Conservation (phyloP, 2,329 filamentous ascomycete species). For the Penicillium sp. region DNA sequence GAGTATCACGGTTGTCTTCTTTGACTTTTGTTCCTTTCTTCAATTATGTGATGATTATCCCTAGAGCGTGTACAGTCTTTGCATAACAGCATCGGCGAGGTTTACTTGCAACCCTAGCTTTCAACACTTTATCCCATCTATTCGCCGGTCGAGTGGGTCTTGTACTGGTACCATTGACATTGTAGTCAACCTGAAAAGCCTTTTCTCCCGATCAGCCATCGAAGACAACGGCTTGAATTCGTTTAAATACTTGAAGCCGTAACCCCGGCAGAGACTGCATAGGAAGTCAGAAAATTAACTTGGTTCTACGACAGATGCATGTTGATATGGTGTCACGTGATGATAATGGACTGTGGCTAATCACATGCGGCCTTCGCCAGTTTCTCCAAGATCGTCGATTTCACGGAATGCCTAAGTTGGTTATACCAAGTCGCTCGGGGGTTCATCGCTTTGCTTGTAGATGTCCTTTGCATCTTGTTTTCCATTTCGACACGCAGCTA, state of each 20-base stretch:
- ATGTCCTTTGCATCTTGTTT: neutral
- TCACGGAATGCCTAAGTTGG: slow-evolving; percentile 34
- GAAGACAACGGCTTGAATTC: neutral
- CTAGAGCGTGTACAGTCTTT: slow-evolving; percentile 38
- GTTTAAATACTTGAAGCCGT: neutral
- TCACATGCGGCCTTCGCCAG: slow-evolving; percentile 3
- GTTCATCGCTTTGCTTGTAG: slow-evolving; percentile 45
- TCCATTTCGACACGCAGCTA: neutral
- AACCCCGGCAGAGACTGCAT: neutral
- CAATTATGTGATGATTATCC: slow-evolving; percentile 16
- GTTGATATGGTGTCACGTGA: slow-evolving; percentile 4
- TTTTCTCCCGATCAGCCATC: neutral
- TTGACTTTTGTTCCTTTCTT: slow-evolving; percentile 23
- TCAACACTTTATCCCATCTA: neutral
- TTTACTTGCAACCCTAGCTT: slow-evolving; percentile 23
- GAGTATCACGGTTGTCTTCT: slow-evolving; percentile 30
- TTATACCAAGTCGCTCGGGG: slow-evolving; percentile 25
- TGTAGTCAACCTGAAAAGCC: neutral
- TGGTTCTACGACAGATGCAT: neutral
- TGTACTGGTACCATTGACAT: neutral
- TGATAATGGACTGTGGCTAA: neutral
- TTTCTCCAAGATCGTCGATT: slow-evolving; percentile 1
- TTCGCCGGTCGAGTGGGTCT: neutral
- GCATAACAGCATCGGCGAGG: slow-evolving; percentile 36
- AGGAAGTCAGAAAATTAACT: neutral